Conservation (phyloP, 2,329 filamentous ascomycete genomes). For the Pseudofabraea citricarpa region DNA sequence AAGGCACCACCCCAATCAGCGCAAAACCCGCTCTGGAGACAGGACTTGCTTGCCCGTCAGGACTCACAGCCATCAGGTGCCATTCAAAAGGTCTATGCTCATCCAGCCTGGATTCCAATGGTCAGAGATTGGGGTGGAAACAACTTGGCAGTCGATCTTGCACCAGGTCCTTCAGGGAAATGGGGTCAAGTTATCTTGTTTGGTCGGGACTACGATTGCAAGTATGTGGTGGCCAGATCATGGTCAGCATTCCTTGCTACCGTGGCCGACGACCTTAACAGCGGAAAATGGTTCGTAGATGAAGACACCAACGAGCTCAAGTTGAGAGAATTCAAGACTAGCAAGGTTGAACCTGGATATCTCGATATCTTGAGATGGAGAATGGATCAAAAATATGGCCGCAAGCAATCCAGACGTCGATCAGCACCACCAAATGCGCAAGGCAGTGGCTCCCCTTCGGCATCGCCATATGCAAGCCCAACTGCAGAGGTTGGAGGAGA, state of each 20-base stretch:
- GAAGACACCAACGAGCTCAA: conserved; percentile 91
- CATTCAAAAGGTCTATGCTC: conserved; percentile 88
- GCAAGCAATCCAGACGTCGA: conserved; percentile 44
- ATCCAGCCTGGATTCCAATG: conserved; percentile 92
- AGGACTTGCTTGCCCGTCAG: conserved; percentile 79
- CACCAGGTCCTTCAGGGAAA: conserved; percentile 80
- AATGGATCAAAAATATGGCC: conserved; percentile 89
- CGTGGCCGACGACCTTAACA: conserved; percentile 85
- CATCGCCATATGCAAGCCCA: conserved; percentile 62
- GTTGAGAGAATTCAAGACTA: conserved; percentile 83
- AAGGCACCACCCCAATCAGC: conserved; percentile 50
- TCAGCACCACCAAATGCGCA: conserved; percentile 36
- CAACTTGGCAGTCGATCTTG: conserved; percentile 89
- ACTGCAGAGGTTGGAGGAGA: conserved; percentile 53
- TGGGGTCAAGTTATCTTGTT: conserved; percentile 98
- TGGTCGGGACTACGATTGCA: conserved; percentile 96
- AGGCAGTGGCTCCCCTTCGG: conserved; percentile 39
- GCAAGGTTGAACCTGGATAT: conserved; percentile 86
- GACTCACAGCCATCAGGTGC: conserved; percentile 82
- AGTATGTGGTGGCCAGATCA: conserved; percentile 91
- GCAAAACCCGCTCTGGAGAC: conserved; percentile 66
- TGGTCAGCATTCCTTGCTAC: conserved; percentile 85
- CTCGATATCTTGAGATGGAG: conserved; percentile 95
- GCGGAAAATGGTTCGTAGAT: conserved; percentile 86
- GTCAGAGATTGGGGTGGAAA: conserved; percentile 98